A percentile compares a stretch with the other conserved stretches of the same genome.
phyloP scores from a whole-genome alignment of 306 rosid genomes.

The Begonia loranthoides region DNA sequence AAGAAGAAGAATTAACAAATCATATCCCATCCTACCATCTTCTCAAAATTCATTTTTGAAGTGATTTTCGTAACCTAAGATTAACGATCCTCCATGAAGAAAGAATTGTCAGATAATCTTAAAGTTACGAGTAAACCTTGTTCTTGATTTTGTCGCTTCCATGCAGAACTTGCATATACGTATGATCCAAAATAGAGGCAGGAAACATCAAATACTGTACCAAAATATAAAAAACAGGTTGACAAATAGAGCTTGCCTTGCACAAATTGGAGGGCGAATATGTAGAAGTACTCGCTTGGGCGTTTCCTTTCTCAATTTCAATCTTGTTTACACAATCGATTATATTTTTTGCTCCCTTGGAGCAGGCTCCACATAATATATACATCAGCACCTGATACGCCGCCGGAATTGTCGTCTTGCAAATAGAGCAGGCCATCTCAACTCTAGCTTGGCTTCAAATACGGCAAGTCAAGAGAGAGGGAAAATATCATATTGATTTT shows the following conservation, averaged over 20 bases:
- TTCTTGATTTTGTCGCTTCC: not conserved
- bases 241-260: slow-evolving; percentile 56
- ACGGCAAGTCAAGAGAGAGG: slow-evolving; percentile 1
- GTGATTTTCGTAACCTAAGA: too few species aligned
- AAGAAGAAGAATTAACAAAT: not conserved
- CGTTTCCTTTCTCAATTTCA: slow-evolving; percentile 21
- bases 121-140: too few species aligned
- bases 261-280: slow-evolving; percentile 24
- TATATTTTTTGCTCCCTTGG: slow-evolving; percentile 58
- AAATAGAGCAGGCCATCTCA: slow-evolving; percentile 63
- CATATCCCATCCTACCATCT: too few species aligned
- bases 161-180: too few species aligned
- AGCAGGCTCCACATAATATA: slow-evolving; percentile 56
- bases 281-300: slow-evolving; percentile 6
- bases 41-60: too few species aligned
- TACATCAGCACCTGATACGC: slow-evolving; percentile 76
- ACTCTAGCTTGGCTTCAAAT: not conserved
- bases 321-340: slow-evolving; percentile 30
- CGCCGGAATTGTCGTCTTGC: slow-evolving; percentile 52
- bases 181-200: not conserved
- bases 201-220: too few species aligned
- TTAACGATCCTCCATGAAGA: too few species aligned
- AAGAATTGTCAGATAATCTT: too few species aligned
- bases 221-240: not conserved
- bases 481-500: too few species aligned